Evolutionary conservation across 2,329 filamentous ascomycete genomes (phyloP), one percentile per base, ranked within the genome.

Genomic region (Colletotrichum tofieldiae): DNA sequence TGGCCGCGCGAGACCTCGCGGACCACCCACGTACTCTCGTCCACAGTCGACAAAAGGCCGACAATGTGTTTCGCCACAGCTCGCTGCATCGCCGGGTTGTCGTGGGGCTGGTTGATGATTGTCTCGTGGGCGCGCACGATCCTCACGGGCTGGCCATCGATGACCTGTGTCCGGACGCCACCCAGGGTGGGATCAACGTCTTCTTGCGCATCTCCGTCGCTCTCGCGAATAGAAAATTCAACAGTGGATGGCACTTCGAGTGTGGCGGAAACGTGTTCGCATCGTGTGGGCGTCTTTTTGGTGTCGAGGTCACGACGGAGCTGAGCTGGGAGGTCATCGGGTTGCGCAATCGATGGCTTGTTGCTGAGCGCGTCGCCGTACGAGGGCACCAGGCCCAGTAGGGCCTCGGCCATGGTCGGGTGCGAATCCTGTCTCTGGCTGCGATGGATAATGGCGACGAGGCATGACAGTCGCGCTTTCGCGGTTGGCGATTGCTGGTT

Each of bases 11-110:
- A 83, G 26, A 87, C 81, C 23, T 86, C 81, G 26, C 85, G 81
- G 37, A 86, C 78, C 2, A 76, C 77, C 89, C 89, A 91, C 0
- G 78, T 78, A 74, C 87, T 88, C 18, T 80, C 81, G 73, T 91
- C 88, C 4, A 84, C 81, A 9, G 78, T 77, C 32, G 84, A 80
- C 18, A 90, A 75, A 3, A 81, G 79, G 14, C 76, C 77, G 41
- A 86, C 79, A 71, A 91, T 85, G 63, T 86, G 82, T 74, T 85
- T 86, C 11, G 87, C 84, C 39, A 90, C 83, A 1, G 83, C 81
- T 66, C 81, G 84, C 76, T 90, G 89, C 43, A 87, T 78, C 1
- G 79, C 77, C 0, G 87, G 86, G 67, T 88, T 81, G 62, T 87
- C 84, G 45, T 81, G 77, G 0, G 86, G 84, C 78, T 90, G 88